Evolutionary conservation across 2,329 filamentous ascomycete species (phyloP).

Genomic region (Fusarium marasasianum): DNA sequence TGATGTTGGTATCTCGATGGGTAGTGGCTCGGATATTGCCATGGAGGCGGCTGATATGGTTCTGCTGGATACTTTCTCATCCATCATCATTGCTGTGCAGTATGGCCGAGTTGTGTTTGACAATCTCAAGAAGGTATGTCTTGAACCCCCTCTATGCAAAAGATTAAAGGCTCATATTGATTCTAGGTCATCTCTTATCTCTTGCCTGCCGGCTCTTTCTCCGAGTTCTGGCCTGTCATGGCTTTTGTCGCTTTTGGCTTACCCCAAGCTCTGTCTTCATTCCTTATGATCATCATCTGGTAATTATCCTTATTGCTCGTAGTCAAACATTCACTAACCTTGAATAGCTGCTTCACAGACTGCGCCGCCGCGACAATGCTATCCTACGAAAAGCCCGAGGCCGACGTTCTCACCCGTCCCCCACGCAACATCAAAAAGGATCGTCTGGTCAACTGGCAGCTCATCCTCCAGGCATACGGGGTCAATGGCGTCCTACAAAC

Average conservation of each 20-base stretch:
- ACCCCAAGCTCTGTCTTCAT: slow-evolving; percentile 77
- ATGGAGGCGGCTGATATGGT: slow-evolving; percentile 85
- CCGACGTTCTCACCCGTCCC: slow-evolving; percentile 72
- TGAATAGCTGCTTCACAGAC: slow-evolving; percentile 75
- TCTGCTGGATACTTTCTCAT: slow-evolving; percentile 77
- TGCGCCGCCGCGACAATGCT: slow-evolving; percentile 77
- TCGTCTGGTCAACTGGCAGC: slow-evolving; percentile 76
- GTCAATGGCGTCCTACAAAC: slow-evolving; percentile 74
- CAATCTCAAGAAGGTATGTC: slow-evolving; percentile 72
- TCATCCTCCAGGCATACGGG: slow-evolving; percentile 78
- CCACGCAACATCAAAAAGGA: slow-evolving; percentile 71
- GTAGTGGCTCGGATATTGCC: slow-evolving; percentile 83
- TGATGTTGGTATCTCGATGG: slow-evolving; percentile 85
- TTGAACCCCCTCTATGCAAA: accelerated
- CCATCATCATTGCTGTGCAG: slow-evolving; percentile 75
- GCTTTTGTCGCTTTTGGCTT: slow-evolving; percentile 77
- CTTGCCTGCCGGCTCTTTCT: slow-evolving; percentile 77
- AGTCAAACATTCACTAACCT: background rate
- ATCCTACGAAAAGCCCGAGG: slow-evolving; percentile 80
- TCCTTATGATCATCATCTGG: slow-evolving; percentile 77
- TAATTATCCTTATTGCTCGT: slow-evolving; percentile 30
- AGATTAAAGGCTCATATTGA: accelerated
- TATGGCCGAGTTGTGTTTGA: slow-evolving; percentile 82
- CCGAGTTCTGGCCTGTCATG: slow-evolving; percentile 80
- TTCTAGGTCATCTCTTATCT: slow-evolving; percentile 61